Base-by-base conservation (phyloP, 2,329 filamentous ascomycete genomes). In the Ophiocordyceps sinensis region DNA sequence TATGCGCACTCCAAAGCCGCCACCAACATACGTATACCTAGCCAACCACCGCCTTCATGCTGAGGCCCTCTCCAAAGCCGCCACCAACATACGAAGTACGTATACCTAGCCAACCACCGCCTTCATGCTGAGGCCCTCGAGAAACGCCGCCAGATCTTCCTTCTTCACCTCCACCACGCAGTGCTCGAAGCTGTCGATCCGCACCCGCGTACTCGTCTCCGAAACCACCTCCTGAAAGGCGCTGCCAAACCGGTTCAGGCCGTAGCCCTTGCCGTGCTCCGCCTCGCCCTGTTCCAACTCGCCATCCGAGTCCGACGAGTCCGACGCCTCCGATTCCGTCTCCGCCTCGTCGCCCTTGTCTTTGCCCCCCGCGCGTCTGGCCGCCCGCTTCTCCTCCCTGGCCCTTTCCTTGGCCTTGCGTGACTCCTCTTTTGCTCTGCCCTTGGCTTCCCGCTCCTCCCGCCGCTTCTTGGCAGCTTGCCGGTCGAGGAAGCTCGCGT, bases 161-260 rank as follows among this genome's bases (percentile, higher is more conserved):
- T 94, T 95, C 63, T 81, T 81, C n/a, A 98, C 89, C 59, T 98
- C 91, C 37, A 96, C 88, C 8, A 96, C 91, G 54, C 86, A 94
- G 59, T 94, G 85, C 62, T 98, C 91, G 54, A 98, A 98, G 59
- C 85, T 93, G 62, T 98, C 91, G 56, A 95, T 93, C 45, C 87
- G 71, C 17, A 96, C 87, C 14, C 88, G 67, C 1, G 89, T 85
- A 44, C 81, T 91, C 14, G 89, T 96, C 67, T 95, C 86, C 40
- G 82, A 76, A 2, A 94, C 84, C 1, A 96, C 91, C 55, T 94
- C 87, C 58, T 95, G 87, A 60, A 98, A 98, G 3, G 91, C 89
- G 52, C 82, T 87, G 8, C 91, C 91, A 54, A 98, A 98, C 39
- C 83, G 77, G 62, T 96, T 98, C 40, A 85, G 65, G 2, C 88